Evolutionary conservation across 495 filamentous ascomycete species (phyloP).

Genomic region (Parathielavia appendiculata): DNA sequence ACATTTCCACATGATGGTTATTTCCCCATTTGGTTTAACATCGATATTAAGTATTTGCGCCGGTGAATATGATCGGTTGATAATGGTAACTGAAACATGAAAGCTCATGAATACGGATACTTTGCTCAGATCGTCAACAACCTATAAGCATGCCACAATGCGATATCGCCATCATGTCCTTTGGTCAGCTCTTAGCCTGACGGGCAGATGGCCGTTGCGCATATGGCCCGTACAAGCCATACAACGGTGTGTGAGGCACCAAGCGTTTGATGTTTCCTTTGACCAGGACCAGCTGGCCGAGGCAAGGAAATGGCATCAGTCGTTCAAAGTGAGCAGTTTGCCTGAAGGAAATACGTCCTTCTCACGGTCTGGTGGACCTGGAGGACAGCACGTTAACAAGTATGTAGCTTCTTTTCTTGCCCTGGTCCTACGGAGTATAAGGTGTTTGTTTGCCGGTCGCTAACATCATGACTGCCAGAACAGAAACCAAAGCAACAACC

Average conservation of each 20-base stretch:
- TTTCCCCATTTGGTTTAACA: too few relatives aligned
- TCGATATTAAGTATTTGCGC: too few relatives aligned
- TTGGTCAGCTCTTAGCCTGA: neutral
- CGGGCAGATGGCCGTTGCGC: neutral
- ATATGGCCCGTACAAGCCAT: neutral
- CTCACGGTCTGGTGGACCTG: slow-evolving; percentile 84
- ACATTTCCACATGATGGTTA: too few relatives aligned
- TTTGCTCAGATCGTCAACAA: neutral
- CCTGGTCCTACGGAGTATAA: neutral
- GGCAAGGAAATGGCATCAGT: slow-evolving; percentile 70
- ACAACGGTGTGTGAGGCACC: slow-evolving; percentile 29
- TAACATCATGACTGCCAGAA: slow-evolving; percentile 45
- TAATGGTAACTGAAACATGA: too few relatives aligned
- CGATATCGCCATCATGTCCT: neutral
- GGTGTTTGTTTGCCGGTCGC: slow-evolving; percentile 4
- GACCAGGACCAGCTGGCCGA: slow-evolving; percentile 58
- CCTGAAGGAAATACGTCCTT: slow-evolving; percentile 67
- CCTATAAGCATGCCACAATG: neutral
- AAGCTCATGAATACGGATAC: too few relatives aligned
- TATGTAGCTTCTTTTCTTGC: slow-evolving; percentile 39
- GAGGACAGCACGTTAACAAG: slow-evolving; percentile 98
- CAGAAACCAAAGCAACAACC: slow-evolving; percentile 86
- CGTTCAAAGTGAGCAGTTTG: slow-evolving; percentile 57
- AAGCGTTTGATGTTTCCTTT: slow-evolving; percentile 37
- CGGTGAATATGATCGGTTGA: too few relatives aligned